These are phyloP conservation scores for Tolypocladium cylindrosporum DNA, from an alignment of 2,329 filamentous ascomycete genomes.

Conservation along the genomic window DNA sequence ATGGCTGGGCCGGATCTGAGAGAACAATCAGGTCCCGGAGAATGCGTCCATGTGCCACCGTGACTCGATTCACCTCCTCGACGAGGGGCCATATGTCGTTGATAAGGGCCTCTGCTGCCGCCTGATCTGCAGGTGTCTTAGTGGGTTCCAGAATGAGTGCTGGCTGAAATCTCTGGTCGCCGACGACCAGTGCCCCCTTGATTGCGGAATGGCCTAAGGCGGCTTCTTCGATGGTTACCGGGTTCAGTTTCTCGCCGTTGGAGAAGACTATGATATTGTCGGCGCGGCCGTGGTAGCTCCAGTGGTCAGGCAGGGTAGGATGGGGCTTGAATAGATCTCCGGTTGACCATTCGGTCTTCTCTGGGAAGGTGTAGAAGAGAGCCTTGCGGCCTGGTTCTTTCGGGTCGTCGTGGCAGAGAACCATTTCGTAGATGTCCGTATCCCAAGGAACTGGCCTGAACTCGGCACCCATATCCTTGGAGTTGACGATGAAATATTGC, in stretches of 20 bases:
- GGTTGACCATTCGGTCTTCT: conserved; percentile 24
- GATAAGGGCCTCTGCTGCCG: conserved; percentile 17
- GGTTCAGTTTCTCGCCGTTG: conserved; percentile 32
- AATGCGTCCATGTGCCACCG: conserved; percentile 36
- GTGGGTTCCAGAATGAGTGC: conserved; percentile 36
- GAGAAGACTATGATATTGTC: conserved; percentile 32
- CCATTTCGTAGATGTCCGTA: conserved; percentile 15
- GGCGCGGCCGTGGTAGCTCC: conserved; percentile 24
- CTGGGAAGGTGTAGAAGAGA: conserved; percentile 26
- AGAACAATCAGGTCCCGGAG: conserved; percentile 26
- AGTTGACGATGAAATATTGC: conserved; percentile 33
- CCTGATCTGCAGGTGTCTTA: conserved; percentile 13
- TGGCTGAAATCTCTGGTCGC: conserved; percentile 33
- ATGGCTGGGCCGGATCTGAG: conserved; percentile 28
- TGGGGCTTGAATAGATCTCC: conserved; percentile 26
- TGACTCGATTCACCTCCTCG: conserved; percentile 30
- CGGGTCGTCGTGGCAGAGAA: conserved; percentile 25
- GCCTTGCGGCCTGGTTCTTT: conserved; percentile 22
- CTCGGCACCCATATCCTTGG: conserved; percentile 28
- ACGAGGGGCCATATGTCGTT: conserved; percentile 33
- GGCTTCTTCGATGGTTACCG: conserved; percentile 22
- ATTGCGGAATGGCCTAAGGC: conserved; percentile 18
- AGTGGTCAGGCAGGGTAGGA: conserved; percentile 18
- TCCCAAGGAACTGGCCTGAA: conserved; percentile 18
- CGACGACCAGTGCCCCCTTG: conserved; percentile 26